Evolutionary conservation across 2,329 filamentous ascomycete species (phyloP).

Genomic region (Penicillium sp.): DNA sequence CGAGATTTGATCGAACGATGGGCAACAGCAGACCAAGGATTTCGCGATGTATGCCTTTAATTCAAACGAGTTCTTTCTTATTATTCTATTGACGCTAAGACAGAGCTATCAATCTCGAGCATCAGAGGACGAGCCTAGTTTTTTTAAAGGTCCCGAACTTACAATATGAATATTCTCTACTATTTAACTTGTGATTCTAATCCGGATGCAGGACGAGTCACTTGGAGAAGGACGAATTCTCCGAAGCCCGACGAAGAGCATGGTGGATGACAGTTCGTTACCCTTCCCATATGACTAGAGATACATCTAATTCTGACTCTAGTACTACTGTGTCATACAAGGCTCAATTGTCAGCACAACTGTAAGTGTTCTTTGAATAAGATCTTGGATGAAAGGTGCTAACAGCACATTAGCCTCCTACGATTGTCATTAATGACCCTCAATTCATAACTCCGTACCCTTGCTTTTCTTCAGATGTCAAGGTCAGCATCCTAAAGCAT

Average conservation of each 20-base stretch:
- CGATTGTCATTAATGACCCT: slow-evolving; percentile 44
- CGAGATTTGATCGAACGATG: slow-evolving; percentile 11
- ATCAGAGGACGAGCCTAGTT: not conserved
- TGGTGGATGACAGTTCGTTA: slow-evolving; percentile 49
- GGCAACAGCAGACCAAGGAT: slow-evolving; percentile 12
- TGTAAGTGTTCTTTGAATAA: slow-evolving; percentile 25
- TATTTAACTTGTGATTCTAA: not conserved
- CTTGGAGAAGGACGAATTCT: slow-evolving; percentile 34
- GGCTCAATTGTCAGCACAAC: slow-evolving; percentile 46
- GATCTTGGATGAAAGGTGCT: not conserved
- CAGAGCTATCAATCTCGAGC: slow-evolving; percentile 13
- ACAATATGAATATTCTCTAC: not conserved
- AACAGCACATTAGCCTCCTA: slow-evolving; percentile 36
- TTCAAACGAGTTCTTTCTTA: too few species aligned
- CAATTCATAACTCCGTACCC: slow-evolving; percentile 45
- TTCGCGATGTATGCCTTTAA: slow-evolving; percentile 11
- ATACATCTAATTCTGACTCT: not conserved
- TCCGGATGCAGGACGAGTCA: slow-evolving; percentile 3
- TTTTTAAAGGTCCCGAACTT: not conserved
- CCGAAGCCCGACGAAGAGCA: slow-evolving; percentile 43
- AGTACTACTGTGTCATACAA: slow-evolving; percentile 48
- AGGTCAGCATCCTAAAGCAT: slow-evolving; percentile 29
- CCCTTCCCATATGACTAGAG: not conserved
- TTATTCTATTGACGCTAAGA: not conserved
- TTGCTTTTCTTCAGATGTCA: slow-evolving; percentile 38